Percentiles rank a stretch among this genome's conserved stretches.
Evolutionary conservation across 805 yeast species (phyloP).

Genomic region (Metschnikowia anglica): DNA sequence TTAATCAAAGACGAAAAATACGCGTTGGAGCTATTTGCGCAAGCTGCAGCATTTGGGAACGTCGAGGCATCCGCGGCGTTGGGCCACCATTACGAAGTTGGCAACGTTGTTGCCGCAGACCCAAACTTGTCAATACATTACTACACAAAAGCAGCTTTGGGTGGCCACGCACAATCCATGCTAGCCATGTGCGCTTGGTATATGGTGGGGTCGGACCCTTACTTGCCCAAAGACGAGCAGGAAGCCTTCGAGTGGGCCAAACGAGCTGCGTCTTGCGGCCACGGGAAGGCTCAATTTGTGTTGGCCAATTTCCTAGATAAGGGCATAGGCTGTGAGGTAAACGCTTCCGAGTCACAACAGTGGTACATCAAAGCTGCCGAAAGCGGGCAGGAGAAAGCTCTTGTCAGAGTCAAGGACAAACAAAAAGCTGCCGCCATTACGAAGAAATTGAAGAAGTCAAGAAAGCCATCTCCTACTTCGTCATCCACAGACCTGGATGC

Average conservation of each 20-base stretch:
- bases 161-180: slow-evolving; percentile 89
- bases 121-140: slow-evolving; percentile 85
- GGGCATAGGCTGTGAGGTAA: slow-evolving; percentile 79
- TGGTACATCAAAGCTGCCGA: slow-evolving; percentile 81
- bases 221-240: slow-evolving; percentile 67
- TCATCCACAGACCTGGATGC: slow-evolving; percentile 16
- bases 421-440: slow-evolving; percentile 31
- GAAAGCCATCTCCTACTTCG: background rate
- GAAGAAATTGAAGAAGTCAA: slow-evolving; percentile 27
- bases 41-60: slow-evolving; percentile 87
- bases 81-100: slow-evolving; percentile 84
- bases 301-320: slow-evolving; percentile 79
- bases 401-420: slow-evolving; percentile 34
- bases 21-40: slow-evolving; percentile 81
- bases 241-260: slow-evolving; percentile 96
- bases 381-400: slow-evolving; percentile 44
- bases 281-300: slow-evolving; percentile 81
- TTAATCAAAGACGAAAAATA: slow-evolving; percentile 80
- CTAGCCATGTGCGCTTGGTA: slow-evolving; percentile 97
- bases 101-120: slow-evolving; percentile 73
- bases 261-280: slow-evolving; percentile 74
- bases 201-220: slow-evolving; percentile 85
- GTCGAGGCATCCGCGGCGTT: slow-evolving; percentile 73
- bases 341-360: slow-evolving; percentile 54
- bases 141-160: slow-evolving; percentile 85